Base-by-base conservation (phyloP, 2,329 filamentous ascomycete genomes). In the Hypoxylon sp. region DNA sequence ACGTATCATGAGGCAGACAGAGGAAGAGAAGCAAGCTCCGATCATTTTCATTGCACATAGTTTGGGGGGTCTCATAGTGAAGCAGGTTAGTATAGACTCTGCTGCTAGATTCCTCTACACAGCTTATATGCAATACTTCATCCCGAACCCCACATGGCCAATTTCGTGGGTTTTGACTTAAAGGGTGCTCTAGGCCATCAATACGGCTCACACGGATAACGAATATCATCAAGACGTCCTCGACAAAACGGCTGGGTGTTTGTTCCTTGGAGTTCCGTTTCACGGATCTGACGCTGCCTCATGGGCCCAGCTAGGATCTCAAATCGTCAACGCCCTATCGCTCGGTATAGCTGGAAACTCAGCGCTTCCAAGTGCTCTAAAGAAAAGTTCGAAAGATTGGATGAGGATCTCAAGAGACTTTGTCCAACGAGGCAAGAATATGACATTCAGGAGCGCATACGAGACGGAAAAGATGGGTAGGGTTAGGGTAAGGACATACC, bases 341-440 rank as follows among this genome's bases (percentile, higher is more conserved):
- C 6, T 55, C 26, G 51, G 59, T 37, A 48, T 54, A 37, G 17
- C 42, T 14, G 59, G 59, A 33, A 63, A 63, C 24, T 29, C 37
- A 19, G 37, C 22, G 8, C n/a, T 63, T 22, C 26, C 59, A 4
- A 48, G 13, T 17, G 50, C 42, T 26, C 17, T 55, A 5, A 55
- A 29, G 14, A 46, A 24, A 19, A 57, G 57, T 31, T 63, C 59
- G 5, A 63, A 57, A 22, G 48, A 63, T 9, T 57, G 59, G 59
- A 63, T 54, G 50, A 48, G 47, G 22, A 63, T 63, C 5, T 63
- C 59, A n/a, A 63, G 51, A 35, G 51, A 55, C n/a, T 55, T 63
- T 22, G 59, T 63, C 22, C 42, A 57, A 11, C n/a, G 51, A 35
- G 59, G 59, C 14, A 63, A 50, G 22, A 55, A 63, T 22, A 63